Percentiles rank a stretch among this genome's conserved stretches.
phyloP scores from a whole-genome alignment of 2,329 filamentous ascomycete species.

The Pseudomassariella vexata region DNA sequence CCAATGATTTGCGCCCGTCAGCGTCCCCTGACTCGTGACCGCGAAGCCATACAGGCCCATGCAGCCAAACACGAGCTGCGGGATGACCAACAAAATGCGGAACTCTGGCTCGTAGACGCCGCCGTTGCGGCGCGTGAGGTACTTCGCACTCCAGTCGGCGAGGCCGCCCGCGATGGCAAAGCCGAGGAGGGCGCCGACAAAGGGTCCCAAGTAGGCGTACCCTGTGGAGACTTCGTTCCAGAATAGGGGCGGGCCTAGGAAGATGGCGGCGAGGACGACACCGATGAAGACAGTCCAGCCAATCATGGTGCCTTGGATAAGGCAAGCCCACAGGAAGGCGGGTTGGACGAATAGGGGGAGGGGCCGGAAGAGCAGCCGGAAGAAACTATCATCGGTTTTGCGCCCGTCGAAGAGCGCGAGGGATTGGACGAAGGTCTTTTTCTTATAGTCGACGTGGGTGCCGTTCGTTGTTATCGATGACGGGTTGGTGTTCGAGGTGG shows the following conservation, averaged over 20 bases:
- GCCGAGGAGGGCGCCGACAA: constrained; percentile 74
- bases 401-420: constrained; percentile 73
- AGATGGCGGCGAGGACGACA: constrained; percentile 75
- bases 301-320: constrained; percentile 85
- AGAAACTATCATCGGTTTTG: constrained; percentile 72
- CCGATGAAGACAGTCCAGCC: constrained; percentile 95
- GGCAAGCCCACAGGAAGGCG: constrained; percentile 70
- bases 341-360: constrained; percentile 81
- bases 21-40: constrained; percentile 59
- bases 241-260: constrained; percentile 73
- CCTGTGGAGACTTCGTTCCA: constrained; percentile 78
- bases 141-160: constrained; percentile 65
- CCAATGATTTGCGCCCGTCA: constrained; percentile 56
- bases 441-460: no score
- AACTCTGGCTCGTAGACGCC: constrained; percentile 92
- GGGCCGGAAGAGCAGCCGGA: constrained; percentile 61
- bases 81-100: constrained; percentile 73
- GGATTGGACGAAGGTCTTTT: constrained; percentile 54
- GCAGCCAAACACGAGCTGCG: constrained; percentile 72
- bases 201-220: constrained; percentile 82
- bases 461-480: no score
- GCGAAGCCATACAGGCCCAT: constrained; percentile 83
- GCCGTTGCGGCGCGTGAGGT: constrained; percentile 66
- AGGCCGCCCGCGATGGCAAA: constrained; percentile 70
- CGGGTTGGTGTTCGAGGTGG: constrained; percentile 24